Conservation (phyloP, 176 grass and related monocot species). For the Raddia guianensis region DNA sequence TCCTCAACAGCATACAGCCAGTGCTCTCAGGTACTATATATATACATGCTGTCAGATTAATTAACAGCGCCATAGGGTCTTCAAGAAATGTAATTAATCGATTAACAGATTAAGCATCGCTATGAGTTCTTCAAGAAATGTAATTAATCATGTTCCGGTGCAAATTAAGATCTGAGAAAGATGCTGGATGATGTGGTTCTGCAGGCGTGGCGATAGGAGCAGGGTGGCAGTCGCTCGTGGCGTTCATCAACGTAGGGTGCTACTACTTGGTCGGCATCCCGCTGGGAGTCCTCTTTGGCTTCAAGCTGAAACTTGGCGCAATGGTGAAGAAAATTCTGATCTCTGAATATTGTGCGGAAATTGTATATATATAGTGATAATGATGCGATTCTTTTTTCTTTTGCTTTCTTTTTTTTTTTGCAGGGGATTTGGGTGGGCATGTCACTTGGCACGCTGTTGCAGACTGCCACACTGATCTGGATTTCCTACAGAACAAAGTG, state of each 20-base stretch:
- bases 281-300: slow-evolving; percentile 71
- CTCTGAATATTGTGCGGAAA: background rate
- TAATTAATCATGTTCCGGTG: background rate
- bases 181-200: background rate
- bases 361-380: background rate
- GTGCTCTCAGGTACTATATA: slow-evolving; percentile 67
- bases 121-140: background rate
- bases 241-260: slow-evolving; percentile 76
- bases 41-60: too few relatives aligned
- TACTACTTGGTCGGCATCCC: slow-evolving; percentile 91
- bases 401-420: slow-evolving; percentile 32
- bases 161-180: background rate
- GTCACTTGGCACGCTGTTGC: slow-evolving; percentile 75
- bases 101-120: too few relatives aligned
- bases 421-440: slow-evolving; percentile 96
- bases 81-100: background rate
- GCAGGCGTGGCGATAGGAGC: slow-evolving; percentile 90
- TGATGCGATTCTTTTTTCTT: background rate
- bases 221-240: slow-evolving; percentile 82
- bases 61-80: too few relatives aligned
- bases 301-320: slow-evolving; percentile 62
- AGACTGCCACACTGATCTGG: slow-evolving; percentile 62
- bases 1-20: slow-evolving; percentile 93
- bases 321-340: slow-evolving; percentile 22
- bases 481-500: slow-evolving; percentile 84